phyloP scores from a whole-genome alignment of 179 eudicot species.

The Carnegiea gigantea region DNA sequence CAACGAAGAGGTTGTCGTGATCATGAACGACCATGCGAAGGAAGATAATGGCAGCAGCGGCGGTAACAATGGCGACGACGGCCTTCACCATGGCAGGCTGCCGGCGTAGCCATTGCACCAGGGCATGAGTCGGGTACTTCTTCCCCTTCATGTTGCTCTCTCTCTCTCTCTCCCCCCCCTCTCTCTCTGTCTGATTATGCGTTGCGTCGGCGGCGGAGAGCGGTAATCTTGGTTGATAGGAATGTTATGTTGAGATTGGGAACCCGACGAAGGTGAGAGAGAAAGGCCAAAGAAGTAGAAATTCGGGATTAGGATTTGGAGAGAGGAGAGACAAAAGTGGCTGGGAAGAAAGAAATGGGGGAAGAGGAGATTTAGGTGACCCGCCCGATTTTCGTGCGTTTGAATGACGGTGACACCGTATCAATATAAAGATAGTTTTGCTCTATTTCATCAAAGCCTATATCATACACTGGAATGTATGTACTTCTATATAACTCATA shows the following conservation, averaged over 20 bases:
- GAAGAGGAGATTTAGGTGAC: no score
- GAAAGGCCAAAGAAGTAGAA: background rate
- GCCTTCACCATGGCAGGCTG: constrained; percentile 39
- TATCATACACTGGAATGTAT: no score
- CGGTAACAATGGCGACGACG: constrained; percentile 26
- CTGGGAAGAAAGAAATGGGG: no score
- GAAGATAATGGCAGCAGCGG: constrained; percentile 24
- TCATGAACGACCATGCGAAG: constrained; percentile 36
- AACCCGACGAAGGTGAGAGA: no score
- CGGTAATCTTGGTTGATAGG: background rate
- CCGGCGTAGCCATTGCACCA: constrained; percentile 28
- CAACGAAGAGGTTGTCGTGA: constrained; percentile 40
- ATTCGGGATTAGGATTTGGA: background rate
- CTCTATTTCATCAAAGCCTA: no score
- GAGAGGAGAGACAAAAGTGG: background rate
- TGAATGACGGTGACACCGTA: no score
- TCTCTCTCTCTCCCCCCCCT: background rate
- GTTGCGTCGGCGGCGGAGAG: no score
- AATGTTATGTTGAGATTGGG: background rate
- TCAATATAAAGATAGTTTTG: no score
- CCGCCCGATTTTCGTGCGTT: no score
- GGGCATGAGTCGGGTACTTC: constrained; percentile 33
- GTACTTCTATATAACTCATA: no score
- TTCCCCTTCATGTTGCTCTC: constrained; percentile 29
- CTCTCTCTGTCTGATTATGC: background rate